Evolutionary conservation across 2,329 filamentous ascomycete genomes (phyloP).

Genomic region (Epichloe typhina): DNA sequence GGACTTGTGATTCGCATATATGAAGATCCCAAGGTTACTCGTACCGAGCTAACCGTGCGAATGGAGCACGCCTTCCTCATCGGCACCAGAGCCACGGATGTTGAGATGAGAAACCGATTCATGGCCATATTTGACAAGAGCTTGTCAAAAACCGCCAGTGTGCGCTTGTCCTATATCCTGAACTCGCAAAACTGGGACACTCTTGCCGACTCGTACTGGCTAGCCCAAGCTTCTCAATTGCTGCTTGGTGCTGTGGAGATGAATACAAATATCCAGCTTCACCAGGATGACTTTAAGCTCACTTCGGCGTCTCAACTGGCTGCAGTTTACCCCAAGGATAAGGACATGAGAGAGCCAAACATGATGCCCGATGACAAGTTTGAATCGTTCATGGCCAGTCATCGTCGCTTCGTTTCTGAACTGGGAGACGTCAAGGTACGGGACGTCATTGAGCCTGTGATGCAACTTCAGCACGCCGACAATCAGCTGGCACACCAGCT

Average conservation of each 20-base stretch:
- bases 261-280: constrained; percentile 63
- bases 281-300: constrained; percentile 72
- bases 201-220: constrained; percentile 88
- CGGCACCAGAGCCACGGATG: constrained; percentile 81
- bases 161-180: constrained; percentile 78
- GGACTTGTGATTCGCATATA: constrained; percentile 96
- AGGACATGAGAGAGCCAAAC: constrained; percentile 49
- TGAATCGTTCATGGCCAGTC: constrained; percentile 63
- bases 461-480: constrained; percentile 86
- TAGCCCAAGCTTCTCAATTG: constrained; percentile 87
- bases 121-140: constrained; percentile 94
- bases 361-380: constrained; percentile 72
- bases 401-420: constrained; percentile 74
- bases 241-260: constrained; percentile 85
- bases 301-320: constrained; percentile 63
- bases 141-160: constrained; percentile 81
- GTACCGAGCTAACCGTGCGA: constrained; percentile 88
- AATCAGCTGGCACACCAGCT: constrained; percentile 70
- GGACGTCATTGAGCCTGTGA: constrained; percentile 80
- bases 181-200: constrained; percentile 95
- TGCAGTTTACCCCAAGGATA: constrained; percentile 61
- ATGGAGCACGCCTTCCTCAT: constrained; percentile 98
- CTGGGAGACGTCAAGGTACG: constrained; percentile 75
- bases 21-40: constrained; percentile 88
- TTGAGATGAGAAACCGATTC: constrained; percentile 94